Base-by-base conservation (phyloP, 805 yeast species). In the Komagataella pseudopastoris region DNA sequence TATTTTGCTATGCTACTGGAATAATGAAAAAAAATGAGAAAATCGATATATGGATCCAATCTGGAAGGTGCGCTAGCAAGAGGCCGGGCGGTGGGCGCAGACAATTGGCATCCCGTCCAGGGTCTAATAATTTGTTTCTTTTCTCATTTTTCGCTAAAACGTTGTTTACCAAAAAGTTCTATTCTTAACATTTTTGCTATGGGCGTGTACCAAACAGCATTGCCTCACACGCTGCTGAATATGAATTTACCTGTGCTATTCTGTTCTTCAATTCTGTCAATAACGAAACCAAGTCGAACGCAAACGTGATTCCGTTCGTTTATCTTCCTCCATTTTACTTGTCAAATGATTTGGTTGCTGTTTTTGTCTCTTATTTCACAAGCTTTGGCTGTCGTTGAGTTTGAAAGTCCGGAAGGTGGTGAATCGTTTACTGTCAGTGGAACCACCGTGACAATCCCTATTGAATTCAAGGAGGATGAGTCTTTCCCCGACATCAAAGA, bases 391-490 rank as follows among this genome's bases (percentile, higher is more conserved):
- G 84, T 78, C 59, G 74, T 81, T 45, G 60, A 65, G 3, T 57
- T 81, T 49, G 56, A 69, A 5, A 47, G 67, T 1, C 83, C 85
- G 2, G 55, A 54, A 2, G 51, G 61, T 6, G 80, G 76, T 24
- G 60, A 60, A 23, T 48, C 69, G 1, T 77, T 51, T 56, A 58
- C 70, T 3, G 82, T 65, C 2, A 58, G 68, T 3, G 68, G 67
- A 20, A 73, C 75, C 2, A 7, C 58, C 0, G 63, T 70, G 39
- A 55, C 59, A 2, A 57, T 75, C 51, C 56, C 53, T n/a, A 64
- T 86, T 62, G 53, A 59, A 22, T 89, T 95, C 83, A 63, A 71
- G 14, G 83, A 80, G 53, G 76, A 76, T 56, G 81, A 76, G 48
- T 60, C 67, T 6, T 56, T 59, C 3, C 85, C 87, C 0, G 55